Conservation (phyloP, 2,329 filamentous ascomycete species). For the Coniochaeta hoffmannii region DNA sequence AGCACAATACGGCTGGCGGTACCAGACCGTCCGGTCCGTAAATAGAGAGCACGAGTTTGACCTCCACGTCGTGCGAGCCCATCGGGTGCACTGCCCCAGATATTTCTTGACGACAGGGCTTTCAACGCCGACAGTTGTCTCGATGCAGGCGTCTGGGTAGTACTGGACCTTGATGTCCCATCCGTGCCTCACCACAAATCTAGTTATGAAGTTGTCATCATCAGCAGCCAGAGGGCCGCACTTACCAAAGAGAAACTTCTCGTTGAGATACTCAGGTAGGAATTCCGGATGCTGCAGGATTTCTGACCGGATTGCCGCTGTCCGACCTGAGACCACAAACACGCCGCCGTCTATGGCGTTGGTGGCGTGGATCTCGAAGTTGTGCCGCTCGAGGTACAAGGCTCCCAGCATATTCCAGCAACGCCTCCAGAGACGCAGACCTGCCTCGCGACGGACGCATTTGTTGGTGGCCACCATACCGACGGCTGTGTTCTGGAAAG, state of each 20-base stretch:
- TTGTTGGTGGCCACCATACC: conserved; percentile 52
- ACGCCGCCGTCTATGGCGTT: conserved; percentile 51
- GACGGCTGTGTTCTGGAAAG: conserved; percentile 36
- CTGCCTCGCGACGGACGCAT: conserved; percentile 24
- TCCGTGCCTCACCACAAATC: conserved; percentile 40
- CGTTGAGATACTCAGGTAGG: conserved; percentile 34
- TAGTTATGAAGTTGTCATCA: conserved; percentile 56
- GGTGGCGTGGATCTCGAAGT: conserved; percentile 51
- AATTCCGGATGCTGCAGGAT: conserved; percentile 40
- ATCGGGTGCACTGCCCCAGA: conserved; percentile 44
- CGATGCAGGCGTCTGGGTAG: conserved; percentile 35
- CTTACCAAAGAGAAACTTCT: conserved; percentile 38
- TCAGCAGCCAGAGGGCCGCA: conserved; percentile 42
- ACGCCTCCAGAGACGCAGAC: conserved; percentile 17
- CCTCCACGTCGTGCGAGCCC: conserved; percentile 51
- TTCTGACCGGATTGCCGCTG: conserved; percentile 39
- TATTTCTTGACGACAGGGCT: conserved; percentile 30
- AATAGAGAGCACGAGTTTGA: conserved; percentile 44
- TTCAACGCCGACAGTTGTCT: conserved; percentile 42
- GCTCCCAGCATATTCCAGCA: conserved; percentile 50
- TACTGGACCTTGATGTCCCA: conserved; percentile 50
- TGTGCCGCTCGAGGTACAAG: conserved; percentile 53
- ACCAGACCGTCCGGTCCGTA: conserved; percentile 28
- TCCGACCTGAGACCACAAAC: conserved; percentile 51
- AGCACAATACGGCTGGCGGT: conserved; percentile 39